A percentile compares a stretch with the other conserved stretches of the same genome.
Conservation (phyloP, 768 basidiomycete species). For the Fistulinella prunicolor region DNA sequence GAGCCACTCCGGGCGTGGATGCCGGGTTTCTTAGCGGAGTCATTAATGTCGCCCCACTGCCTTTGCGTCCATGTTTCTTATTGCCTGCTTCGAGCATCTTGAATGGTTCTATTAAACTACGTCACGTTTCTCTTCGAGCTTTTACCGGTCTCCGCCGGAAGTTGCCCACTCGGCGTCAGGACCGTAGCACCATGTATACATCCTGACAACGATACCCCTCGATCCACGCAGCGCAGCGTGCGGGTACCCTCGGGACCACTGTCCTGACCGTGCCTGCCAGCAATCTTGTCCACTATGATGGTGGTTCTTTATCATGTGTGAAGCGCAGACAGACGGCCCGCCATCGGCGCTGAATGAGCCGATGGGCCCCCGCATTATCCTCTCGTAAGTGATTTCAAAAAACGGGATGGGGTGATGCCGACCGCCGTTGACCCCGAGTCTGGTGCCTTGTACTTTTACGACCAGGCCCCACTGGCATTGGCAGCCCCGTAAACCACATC, state of each 20-base stretch:
- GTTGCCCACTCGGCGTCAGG: constrained; percentile 7
- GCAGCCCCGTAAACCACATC: background rate
- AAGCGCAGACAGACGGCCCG: constrained; percentile 10
- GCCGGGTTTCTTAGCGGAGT: constrained; percentile 15
- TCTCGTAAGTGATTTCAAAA: too few species aligned
- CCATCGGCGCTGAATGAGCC: too few species aligned
- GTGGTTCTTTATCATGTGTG: background rate
- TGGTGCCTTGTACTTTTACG: background rate
- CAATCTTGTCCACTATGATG: constrained; percentile 6
- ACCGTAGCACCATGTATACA: background rate
- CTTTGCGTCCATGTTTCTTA: constrained; percentile 1
- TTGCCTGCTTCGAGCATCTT: constrained; percentile 2
- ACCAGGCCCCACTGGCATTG: too few species aligned
- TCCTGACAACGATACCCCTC: background rate
- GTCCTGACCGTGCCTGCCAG: constrained; percentile 5
- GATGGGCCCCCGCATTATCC: too few species aligned
- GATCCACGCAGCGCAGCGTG: constrained; percentile 17
- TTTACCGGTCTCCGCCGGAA: constrained; percentile 13
- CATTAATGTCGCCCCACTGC: constrained; percentile 9
- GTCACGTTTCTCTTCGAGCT: constrained; percentile 10
- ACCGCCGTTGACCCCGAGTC: too few species aligned
- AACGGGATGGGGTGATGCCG: too few species aligned
- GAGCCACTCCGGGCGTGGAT: constrained; percentile 7
- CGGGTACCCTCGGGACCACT: constrained; percentile 12
- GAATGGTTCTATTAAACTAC: background rate